Conservation (phyloP, 2,329 filamentous ascomycete genomes). For the Sporothrix brasiliensis region DNA sequence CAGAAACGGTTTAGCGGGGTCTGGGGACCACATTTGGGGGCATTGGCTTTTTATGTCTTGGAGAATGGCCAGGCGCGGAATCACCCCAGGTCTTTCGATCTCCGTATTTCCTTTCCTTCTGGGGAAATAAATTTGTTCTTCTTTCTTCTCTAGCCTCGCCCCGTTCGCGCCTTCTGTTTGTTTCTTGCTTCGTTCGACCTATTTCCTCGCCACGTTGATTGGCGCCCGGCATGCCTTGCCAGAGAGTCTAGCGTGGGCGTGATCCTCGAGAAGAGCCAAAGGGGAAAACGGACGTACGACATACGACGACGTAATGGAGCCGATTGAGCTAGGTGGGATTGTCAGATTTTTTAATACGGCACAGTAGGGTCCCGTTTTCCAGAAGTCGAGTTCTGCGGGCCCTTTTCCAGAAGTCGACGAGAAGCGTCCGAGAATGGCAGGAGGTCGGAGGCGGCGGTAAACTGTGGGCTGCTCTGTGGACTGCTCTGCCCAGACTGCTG, state of each 20-base stretch:
- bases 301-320: background rate
- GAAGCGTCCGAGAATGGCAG: background rate
- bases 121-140: background rate
- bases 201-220: slow-evolving; percentile 24
- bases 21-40: slow-evolving; percentile 13
- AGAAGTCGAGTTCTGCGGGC: background rate
- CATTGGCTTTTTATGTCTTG: slow-evolving; percentile 17
- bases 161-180: slow-evolving; percentile 4
- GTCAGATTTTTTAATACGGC: too few species aligned
- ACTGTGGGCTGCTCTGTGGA: background rate
- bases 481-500: background rate
- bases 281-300: background rate
- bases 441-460: background rate
- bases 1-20: slow-evolving; percentile 25
- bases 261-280: background rate
- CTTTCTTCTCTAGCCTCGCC: slow-evolving; percentile 8
- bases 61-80: slow-evolving; percentile 12
- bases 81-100: slow-evolving; percentile 22
- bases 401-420: slow-evolving; percentile 10
- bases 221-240: slow-evolving; percentile 9
- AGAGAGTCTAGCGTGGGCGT: background rate
- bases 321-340: too few species aligned
- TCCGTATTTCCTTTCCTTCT: slow-evolving; percentile 17
- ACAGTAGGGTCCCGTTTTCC: background rate
- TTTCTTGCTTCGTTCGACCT: background rate